Percentiles rank a stretch among this genome's conserved stretches.
Evolutionary conservation across 805 yeast genomes (phyloP).

Genomic region (Yueomyces sp.): DNA sequence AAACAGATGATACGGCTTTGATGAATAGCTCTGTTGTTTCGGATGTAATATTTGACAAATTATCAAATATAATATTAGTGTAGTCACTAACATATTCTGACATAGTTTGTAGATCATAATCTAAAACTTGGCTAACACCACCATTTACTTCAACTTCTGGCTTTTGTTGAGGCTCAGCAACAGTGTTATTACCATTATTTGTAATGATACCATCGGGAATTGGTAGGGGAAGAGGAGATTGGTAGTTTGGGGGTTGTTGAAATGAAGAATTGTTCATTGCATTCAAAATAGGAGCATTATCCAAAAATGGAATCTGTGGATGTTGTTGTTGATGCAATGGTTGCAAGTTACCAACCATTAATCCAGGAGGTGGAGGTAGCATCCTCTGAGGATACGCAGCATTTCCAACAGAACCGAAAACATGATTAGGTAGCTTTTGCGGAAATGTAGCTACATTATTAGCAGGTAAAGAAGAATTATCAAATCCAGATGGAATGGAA

Average conservation of each 20-base stretch:
- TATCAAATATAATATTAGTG: constrained; percentile 49
- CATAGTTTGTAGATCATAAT: constrained; percentile 70
- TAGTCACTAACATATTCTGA: constrained; percentile 68
- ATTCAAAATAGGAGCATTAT: not conserved
- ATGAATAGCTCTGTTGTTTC: constrained; percentile 30
- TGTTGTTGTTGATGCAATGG: constrained; percentile 1
- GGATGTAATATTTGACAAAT: constrained; percentile 18
- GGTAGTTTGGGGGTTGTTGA: not conserved
- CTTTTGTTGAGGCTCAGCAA: constrained; percentile 5
- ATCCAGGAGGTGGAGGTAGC: constrained; percentile 14
- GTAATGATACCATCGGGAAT: constrained; percentile 1
- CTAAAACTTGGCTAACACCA: constrained; percentile 66
- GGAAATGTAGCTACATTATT: no score
- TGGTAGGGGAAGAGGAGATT: not conserved
- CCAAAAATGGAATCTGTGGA: constrained; percentile 1
- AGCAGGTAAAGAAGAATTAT: no score
- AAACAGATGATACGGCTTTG: constrained; percentile 48
- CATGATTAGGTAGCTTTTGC: no score
- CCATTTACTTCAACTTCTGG: constrained; percentile 31
- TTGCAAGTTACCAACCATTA: constrained; percentile 3
- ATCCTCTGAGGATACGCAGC: not conserved
- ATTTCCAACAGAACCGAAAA: not conserved
- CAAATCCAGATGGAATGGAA: no score
- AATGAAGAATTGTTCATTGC: not conserved
- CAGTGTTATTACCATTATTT: not conserved